These are phyloP conservation scores for Beta macrorhiza DNA, from an alignment of 179 eudicot species.

Conservation along the genomic window DNA sequence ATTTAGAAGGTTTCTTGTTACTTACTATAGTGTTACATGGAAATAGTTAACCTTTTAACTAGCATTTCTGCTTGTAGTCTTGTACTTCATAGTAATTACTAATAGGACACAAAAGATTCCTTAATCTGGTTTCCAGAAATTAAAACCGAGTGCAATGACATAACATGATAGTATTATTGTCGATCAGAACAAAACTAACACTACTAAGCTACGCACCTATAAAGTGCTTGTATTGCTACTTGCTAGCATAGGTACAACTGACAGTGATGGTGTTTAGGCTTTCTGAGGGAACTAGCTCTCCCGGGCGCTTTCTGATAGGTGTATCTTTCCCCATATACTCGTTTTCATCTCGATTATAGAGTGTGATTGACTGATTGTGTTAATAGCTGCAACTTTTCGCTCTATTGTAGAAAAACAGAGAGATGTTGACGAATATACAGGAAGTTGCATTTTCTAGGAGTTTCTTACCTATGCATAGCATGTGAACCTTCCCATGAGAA, in stretches of 20 bases:
- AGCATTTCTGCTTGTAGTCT: neutral
- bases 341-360: neutral
- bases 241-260: neutral
- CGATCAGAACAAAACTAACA: neutral
- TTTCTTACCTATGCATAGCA: no score
- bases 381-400: no score
- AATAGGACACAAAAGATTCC: neutral
- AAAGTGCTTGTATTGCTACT: neutral
- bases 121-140: neutral
- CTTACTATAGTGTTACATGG: neutral
- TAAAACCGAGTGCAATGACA: neutral
- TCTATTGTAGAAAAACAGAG: no score
- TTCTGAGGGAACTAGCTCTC: neutral
- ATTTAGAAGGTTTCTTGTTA: neutral
- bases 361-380: no score
- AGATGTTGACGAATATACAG: no score
- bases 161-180: neutral
- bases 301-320: neutral
- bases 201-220: no score
- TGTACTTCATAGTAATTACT: no score
- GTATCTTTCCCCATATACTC: neutral
- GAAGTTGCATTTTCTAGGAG: no score
- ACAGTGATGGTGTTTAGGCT: neutral
- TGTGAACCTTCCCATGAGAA: no score
- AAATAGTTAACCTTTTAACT: neutral